A percentile compares a stretch with the other conserved stretches of the same genome.
phyloP scores from a whole-genome alignment of 768 basidiomycete genomes.

The Hypsizygus marmoreus region DNA sequence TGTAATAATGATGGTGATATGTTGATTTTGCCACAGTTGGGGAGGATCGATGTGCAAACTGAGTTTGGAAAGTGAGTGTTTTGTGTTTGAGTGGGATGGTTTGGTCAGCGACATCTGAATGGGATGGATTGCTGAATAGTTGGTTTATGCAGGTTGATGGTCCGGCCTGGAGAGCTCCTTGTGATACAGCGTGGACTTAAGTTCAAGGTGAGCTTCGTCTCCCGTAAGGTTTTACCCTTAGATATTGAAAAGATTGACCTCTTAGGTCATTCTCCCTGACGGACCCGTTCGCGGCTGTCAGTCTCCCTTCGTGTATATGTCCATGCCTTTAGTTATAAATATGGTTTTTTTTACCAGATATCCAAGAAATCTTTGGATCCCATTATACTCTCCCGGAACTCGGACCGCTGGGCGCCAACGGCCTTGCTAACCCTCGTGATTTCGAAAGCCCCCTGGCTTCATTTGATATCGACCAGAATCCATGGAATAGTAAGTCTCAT shows the following conservation, averaged over 20 bases:
- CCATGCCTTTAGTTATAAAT: no score
- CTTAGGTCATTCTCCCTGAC: constrained; percentile 52
- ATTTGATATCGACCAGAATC: constrained; percentile 64
- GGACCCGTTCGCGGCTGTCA: constrained; percentile 64
- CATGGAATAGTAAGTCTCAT: constrained; percentile 52
- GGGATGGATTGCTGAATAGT: no score
- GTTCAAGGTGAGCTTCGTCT: constrained; percentile 50
- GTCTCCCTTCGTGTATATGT: no score
- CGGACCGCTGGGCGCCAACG: constrained; percentile 65
- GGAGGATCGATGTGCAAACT: constrained; percentile 67
- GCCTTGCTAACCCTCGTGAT: constrained; percentile 66
- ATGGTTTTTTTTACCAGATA: constrained; percentile 51
- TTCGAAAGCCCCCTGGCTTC: constrained; percentile 65
- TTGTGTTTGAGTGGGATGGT: no score
- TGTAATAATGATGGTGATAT: constrained; percentile 68
- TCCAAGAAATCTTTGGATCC: constrained; percentile 63
- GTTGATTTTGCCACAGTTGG: constrained; percentile 65
- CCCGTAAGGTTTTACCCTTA: not conserved
- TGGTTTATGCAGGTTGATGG: constrained; percentile 49
- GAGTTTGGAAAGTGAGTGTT: constrained; percentile 62
- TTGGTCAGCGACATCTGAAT: no score
- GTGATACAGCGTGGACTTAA: constrained; percentile 70
- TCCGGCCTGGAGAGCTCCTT: constrained; percentile 61
- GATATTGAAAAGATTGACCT: not conserved
- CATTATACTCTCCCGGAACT: constrained; percentile 67